Percentiles rank a stretch among this genome's conserved stretches.
phyloP scores from a whole-genome alignment of 306 rosid genomes.

The Dryas alaskensis region DNA sequence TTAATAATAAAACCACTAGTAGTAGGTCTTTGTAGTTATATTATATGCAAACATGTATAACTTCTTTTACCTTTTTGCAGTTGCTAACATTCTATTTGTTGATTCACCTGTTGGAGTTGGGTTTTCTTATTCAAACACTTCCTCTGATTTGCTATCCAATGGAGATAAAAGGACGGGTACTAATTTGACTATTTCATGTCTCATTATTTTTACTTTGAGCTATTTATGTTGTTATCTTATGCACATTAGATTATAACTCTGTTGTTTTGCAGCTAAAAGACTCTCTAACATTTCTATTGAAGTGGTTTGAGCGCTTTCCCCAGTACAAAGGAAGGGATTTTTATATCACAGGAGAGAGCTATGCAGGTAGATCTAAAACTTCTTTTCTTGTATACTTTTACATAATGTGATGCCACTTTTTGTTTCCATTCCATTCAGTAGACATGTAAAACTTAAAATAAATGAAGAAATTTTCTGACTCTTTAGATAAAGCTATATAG shows the following conservation, averaged over 20 bases:
- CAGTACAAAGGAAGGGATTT: slow-evolving; percentile 64
- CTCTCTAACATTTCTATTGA: slow-evolving; percentile 56
- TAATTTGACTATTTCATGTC: slow-evolving; percentile 5
- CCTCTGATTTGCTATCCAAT: slow-evolving; percentile 55
- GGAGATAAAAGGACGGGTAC: slow-evolving; percentile 84
- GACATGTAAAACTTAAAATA: not conserved
- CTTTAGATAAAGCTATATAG: too few species aligned
- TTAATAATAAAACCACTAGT: not conserved
- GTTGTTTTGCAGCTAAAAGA: slow-evolving; percentile 59
- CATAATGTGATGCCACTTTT: not conserved
- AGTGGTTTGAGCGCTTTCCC: slow-evolving; percentile 86
- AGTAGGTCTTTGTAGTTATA: not conserved
- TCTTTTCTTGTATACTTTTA: not conserved
- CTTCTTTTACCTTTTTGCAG: slow-evolving; percentile 39
- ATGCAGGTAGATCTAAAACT: slow-evolving; percentile 56
- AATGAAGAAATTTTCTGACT: not conserved
- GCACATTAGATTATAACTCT: slow-evolving; percentile 10
- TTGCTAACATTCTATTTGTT: slow-evolving; percentile 76
- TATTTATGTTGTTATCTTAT: slow-evolving; percentile 6
- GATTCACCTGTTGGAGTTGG: slow-evolving; percentile 97
- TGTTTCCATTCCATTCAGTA: not conserved
- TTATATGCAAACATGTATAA: slow-evolving; percentile 12
- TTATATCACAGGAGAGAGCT: slow-evolving; percentile 81
- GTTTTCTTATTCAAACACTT: slow-evolving; percentile 79
- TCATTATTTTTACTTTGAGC: slow-evolving; percentile 16